Base-by-base conservation (phyloP, 2,329 filamentous ascomycete species). In the Fusarium heterosporum region DNA sequence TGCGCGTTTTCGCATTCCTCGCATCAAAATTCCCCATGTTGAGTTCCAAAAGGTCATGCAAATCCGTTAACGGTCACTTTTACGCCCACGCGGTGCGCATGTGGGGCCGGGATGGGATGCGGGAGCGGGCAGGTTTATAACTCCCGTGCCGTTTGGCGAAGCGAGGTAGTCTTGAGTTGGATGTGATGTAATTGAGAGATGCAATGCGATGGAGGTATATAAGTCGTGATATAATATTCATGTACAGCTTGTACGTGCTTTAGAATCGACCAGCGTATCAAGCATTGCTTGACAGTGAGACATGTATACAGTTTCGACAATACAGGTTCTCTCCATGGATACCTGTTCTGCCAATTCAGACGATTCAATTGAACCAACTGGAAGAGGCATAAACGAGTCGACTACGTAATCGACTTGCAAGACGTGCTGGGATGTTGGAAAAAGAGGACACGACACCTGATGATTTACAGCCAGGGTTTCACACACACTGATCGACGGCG, bases 101-200 rank as follows among this genome's bases (percentile, higher is more conserved):
- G 66, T 67, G 66, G 66, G 66, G 66, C 66, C 66, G n/a, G n/a
- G n/a, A n/a, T n/a, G 66, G 39, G 49, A 32, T 58, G 58, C 62
- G 52, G 59, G 51, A 57, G 32, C 55, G 47, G 49, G 30, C 59
- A 51, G 64, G 55, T n/a, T n/a, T 59, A 60, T 56, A 68, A 65
- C 46, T 68, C 60, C 64, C 45, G 53, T 54, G 36, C 55, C 55
- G 22, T 34, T 29, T 16, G 8, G 17, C 42, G 26, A 57, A 49
- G 36, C 30, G 46, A n/a, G n/a, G n/a, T n/a, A 55, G 29, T 42
- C 26, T 25, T 49, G 36, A 51, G 29, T 30, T 39, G 39, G 39
- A 34, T 8, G 14, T 34, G 30, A 34, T 34, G 16, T n/a, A 16
- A 34, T 34, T 12, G 5, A 16, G 3, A 34, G 13, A 34, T 2